Evolutionary conservation across 1,284 basidiomycete species (phyloP).

Genomic region (Moesziomyces parantarcticus): DNA sequence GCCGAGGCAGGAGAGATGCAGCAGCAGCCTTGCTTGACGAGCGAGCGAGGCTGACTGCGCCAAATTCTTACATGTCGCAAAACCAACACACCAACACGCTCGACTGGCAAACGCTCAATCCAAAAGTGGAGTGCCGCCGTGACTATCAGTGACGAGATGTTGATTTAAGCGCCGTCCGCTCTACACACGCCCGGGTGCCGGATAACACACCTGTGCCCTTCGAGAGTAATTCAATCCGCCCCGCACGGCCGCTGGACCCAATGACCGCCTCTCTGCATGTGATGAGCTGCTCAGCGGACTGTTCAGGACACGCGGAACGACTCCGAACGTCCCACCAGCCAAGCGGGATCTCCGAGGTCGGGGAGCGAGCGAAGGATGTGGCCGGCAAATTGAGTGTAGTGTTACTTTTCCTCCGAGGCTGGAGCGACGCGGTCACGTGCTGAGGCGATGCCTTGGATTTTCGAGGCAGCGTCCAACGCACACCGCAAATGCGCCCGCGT

Average conservation of each 20-base stretch:
- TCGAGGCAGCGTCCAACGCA: constrained; percentile 12
- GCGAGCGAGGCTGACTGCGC: too few relatives aligned
- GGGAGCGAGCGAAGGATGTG: neutral
- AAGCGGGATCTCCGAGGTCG: too few relatives aligned
- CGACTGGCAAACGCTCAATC: neutral
- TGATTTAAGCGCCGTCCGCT: neutral
- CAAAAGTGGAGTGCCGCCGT: constrained; percentile 3
- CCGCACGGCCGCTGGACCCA: too few relatives aligned
- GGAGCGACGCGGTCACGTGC: constrained; percentile 45
- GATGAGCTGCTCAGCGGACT: too few relatives aligned
- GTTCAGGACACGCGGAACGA: too few relatives aligned
- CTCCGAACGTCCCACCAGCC: too few relatives aligned
- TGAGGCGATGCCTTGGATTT: neutral
- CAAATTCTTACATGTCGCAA: constrained; percentile 35
- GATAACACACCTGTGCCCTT: too few relatives aligned
- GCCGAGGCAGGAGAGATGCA: constrained; percentile 10
- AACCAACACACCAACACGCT: constrained; percentile 24
- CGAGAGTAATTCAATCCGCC: too few relatives aligned
- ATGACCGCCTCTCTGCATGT: too few relatives aligned
- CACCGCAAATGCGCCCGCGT: neutral
- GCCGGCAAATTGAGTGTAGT: constrained; percentile 12
- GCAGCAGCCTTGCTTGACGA: too few relatives aligned
- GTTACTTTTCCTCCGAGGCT: constrained; percentile 18
- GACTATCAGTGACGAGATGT: constrained; percentile 16
- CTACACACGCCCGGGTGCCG: neutral